Base-by-base conservation (phyloP, 2,329 filamentous ascomycete species). In the Elsinoe arachidis region DNA sequence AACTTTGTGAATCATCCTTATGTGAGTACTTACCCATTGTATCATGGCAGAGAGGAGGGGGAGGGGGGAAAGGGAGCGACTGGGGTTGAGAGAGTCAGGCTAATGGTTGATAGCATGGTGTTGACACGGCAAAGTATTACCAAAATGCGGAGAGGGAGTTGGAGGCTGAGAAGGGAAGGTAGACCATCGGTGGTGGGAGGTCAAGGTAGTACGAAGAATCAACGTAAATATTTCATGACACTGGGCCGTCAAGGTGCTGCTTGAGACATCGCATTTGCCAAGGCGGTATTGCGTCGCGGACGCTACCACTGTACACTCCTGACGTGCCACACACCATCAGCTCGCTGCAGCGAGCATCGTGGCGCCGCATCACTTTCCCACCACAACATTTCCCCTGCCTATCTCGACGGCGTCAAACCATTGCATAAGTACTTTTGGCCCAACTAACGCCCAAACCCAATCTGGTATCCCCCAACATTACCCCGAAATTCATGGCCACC, bases 81-180 rank as follows among this genome's bases (percentile, higher is more conserved):
- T 6, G 6, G 23, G 6, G 23, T 51, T 17, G 23, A 44, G 19
- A 44, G 17, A 30, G 30, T 5, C 5, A 10, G 17, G 14, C 49
- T 56, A 34, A 46, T 15, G 21, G 17, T 51, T 10, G n/a, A 10
- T 78, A 95, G 81, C 93, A 99, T 72, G 93, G 93, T 65, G 88
- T 99, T 59, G 93, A 99, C 72, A 99, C 93, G 33, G 90, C 92
- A 63, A 99, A 99, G 78, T 99, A 99, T 78, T 99, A 95, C 75
- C 86, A 86, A 71, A 90, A 95, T 73, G 93, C 93, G 6, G 93
- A 99, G 79, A 80, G 86, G 72, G 93, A 99, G 74, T 75, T 99
- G 67, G 93, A 95, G 76, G 85, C 84, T 38, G 90, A 95, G 78
- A 77, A 76, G 59, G 65, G 70, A 60, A 69, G 63, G n/a, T 46